A percentile compares a stretch with the other conserved stretches of the same genome.
Evolutionary conservation across 2,329 filamentous ascomycete genomes (phyloP).

Genomic region (Ophiostoma tasmaniense): DNA sequence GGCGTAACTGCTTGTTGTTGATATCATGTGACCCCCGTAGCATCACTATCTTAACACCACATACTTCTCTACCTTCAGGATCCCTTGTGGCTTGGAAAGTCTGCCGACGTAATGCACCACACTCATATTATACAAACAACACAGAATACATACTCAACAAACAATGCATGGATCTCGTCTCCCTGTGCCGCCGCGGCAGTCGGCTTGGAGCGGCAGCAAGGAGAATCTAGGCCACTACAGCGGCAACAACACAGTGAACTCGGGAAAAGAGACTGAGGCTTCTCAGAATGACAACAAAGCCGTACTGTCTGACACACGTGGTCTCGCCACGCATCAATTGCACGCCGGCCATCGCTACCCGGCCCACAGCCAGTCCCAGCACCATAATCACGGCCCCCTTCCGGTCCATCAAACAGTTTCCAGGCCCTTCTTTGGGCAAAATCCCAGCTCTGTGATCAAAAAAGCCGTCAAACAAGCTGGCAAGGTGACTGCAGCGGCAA

Average conservation of each 20-base stretch:
- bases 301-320: background rate
- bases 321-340: background rate
- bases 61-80: background rate
- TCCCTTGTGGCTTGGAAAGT: too few relatives aligned
- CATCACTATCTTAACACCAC: background rate
- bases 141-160: background rate
- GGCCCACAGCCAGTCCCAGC: background rate
- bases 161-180: background rate
- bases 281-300: background rate
- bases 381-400: background rate
- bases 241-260: background rate
- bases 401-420: background rate
- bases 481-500: background rate
- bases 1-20: background rate
- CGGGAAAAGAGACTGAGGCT: background rate
- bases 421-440: background rate
- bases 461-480: background rate
- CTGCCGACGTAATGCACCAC: too few relatives aligned
- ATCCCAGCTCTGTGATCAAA: too few relatives aligned
- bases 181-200: background rate
- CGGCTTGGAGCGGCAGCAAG: background rate
- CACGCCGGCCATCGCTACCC: background rate
- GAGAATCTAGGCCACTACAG: background rate
- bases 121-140: background rate
- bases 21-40: background rate